phyloP scores from a whole-genome alignment of 169 alveolate genomes.

The Besnoitia besnoiti region DNA sequence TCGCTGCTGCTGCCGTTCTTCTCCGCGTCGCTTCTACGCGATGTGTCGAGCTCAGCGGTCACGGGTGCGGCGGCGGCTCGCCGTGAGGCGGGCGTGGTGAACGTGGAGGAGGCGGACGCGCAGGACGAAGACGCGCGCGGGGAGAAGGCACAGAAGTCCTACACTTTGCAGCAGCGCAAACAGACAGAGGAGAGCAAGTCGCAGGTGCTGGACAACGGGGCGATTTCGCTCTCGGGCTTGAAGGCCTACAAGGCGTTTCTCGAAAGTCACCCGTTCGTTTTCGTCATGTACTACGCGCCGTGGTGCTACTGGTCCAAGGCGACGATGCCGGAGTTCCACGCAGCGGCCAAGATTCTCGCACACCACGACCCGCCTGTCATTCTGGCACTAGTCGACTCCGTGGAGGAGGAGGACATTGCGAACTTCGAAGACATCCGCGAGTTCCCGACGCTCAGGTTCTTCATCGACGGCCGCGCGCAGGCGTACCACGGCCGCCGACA shows the following conservation, averaged over 20 bases:
- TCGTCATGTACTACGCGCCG: constrained; percentile 68
- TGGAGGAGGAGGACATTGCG: constrained; percentile 62
- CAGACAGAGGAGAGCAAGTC: neutral
- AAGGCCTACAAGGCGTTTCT: constrained; percentile 32
- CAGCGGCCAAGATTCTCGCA: constrained; percentile 51
- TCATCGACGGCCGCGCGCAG: constrained; percentile 61
- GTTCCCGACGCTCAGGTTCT: constrained; percentile 69
- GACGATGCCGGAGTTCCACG: constrained; percentile 60
- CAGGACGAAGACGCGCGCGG: neutral
- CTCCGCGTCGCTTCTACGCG: neutral
- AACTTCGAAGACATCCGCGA: constrained; percentile 58
- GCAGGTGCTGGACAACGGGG: constrained; percentile 18
- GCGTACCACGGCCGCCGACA: constrained; percentile 87
- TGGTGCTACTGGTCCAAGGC: constrained; percentile 71
- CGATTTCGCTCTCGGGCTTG: neutral
- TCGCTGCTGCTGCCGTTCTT: too few species aligned
- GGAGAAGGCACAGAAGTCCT: neutral
- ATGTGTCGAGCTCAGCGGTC: neutral
- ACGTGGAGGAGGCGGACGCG: neutral
- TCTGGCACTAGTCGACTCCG: constrained; percentile 55
- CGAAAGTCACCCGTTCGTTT: constrained; percentile 37
- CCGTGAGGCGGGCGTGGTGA: neutral
- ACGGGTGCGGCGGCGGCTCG: neutral
- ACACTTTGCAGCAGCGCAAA: neutral
- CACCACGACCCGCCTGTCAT: constrained; percentile 67